Evolutionary conservation across 192 early-diverging fungal species (phyloP), one percentile per base, ranked within the genome.

Genomic region (Coemansia sp.): DNA sequence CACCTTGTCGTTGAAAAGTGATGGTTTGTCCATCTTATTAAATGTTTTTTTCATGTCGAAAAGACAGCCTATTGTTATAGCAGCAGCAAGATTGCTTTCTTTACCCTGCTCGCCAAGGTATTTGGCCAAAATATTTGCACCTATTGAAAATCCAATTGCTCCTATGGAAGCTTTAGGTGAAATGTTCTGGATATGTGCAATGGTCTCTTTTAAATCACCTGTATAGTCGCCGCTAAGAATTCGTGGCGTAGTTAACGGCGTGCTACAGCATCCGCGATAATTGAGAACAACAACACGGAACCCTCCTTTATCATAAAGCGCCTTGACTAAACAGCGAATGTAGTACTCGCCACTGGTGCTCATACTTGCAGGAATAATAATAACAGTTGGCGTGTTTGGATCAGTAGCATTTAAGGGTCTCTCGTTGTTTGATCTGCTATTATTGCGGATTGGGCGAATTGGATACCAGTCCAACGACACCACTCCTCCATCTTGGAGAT

Each of bases 381-480:
- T 29, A 10, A 62, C 67, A 51, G 62, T 69, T 7, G 59, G 67
- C 7, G 29, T 52, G 4, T 54, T 46, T 46, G 39, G n/a, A 33
- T 54, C 29, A 14, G 9, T n/a, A 11, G 20, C 31, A 17, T 4
- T 46, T 17, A 17, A 17, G 11, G 11, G 8, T 1, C 7, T 36
- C 39, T 46, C 39, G 11, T 17, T 14, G 9, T 46, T 14, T 46
- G 39, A 4, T 46, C 39, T 46, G 9, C 9, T 46, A 46, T 17
- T 46, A 20, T 20, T 21, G 52, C 29, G 7, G 9, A 19, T 31
- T 14, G 50, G 63, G 4, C 54, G 50, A 20, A 24, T 20, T n/a
- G 67, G 67, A n/a, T 69, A 69, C 67, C 67, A 69, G n/a, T 69
- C 67, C 7, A 69, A 60, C 3, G 67, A 61, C 0, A 61, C 59